Percentiles rank a stretch among this genome's conserved stretches.
phyloP scores from a whole-genome alignment of 805 yeast species.

The Pichia heedii region DNA sequence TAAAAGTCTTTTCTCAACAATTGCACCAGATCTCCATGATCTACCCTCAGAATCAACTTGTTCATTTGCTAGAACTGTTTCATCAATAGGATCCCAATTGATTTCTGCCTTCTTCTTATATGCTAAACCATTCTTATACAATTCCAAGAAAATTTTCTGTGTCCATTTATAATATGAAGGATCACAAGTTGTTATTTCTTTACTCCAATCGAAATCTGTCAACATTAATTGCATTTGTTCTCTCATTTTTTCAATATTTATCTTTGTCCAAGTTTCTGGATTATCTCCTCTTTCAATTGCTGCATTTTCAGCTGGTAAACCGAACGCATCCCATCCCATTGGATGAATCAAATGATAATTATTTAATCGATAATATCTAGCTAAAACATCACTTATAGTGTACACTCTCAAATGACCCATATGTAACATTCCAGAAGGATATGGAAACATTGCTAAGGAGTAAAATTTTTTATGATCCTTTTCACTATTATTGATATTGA shows the following conservation, averaged over 20 bases:
- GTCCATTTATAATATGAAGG: slow-evolving; percentile 91
- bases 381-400: slow-evolving; percentile 77
- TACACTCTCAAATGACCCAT: slow-evolving; percentile 93
- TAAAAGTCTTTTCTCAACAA: slow-evolving; percentile 71
- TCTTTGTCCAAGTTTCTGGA: slow-evolving; percentile 77
- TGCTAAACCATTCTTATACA: slow-evolving; percentile 72
- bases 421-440: slow-evolving; percentile 89
- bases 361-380: slow-evolving; percentile 66
- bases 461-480: slow-evolving; percentile 35
- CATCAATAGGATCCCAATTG: slow-evolving; percentile 97
- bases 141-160: slow-evolving; percentile 69
- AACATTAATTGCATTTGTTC: slow-evolving; percentile 69
- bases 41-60: slow-evolving; percentile 88
- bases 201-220: slow-evolving; percentile 89
- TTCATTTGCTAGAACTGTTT: slow-evolving; percentile 92
- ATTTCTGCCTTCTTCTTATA: slow-evolving; percentile 81
- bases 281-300: slow-evolving; percentile 78
- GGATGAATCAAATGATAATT: slow-evolving; percentile 85
- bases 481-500: slow-evolving; percentile 8
- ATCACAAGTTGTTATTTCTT: slow-evolving; percentile 77
- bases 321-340: slow-evolving; percentile 99
- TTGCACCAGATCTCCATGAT: slow-evolving; percentile 96
- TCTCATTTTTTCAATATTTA: slow-evolving; percentile 80
- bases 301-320: slow-evolving; percentile 97
- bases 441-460: slow-evolving; percentile 86